phyloP scores from a whole-genome alignment of 768 basidiomycete species.

The Russula virescens region DNA sequence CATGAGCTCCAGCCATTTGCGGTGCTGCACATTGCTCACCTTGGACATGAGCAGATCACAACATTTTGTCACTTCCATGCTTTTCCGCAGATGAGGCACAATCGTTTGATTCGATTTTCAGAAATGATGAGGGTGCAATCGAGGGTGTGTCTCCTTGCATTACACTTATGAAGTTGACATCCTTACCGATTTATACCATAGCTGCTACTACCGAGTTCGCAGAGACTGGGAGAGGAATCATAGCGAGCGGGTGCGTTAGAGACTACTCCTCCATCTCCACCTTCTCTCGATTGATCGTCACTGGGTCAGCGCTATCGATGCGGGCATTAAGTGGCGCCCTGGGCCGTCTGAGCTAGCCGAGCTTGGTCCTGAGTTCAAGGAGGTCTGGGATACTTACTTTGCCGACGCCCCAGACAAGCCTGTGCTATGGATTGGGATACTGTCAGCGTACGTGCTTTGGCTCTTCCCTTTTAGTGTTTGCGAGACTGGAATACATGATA shows the following conservation, averaged over 20 bases:
- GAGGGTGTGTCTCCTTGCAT: conserved; percentile 17
- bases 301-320: conserved; percentile 24
- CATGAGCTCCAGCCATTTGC: background rate
- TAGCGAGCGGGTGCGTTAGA: conserved; percentile 50
- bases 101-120: conserved; percentile 25
- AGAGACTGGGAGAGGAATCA: conserved; percentile 39
- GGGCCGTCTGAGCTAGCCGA: conserved; percentile 23
- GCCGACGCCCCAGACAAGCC: conserved; percentile 27
- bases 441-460: conserved; percentile 19
- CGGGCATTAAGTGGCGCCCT: conserved; percentile 27
- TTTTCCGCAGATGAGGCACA: conserved; percentile 20
- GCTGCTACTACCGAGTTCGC: conserved; percentile 35
- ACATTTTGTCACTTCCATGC: conserved; percentile 18
- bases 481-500: too few species aligned
- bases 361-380: conserved; percentile 27
- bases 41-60: conserved; percentile 17
- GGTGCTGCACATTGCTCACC: conserved; percentile 2
- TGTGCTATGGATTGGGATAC: conserved; percentile 17
- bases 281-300: background rate
- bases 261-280: conserved; percentile 6
- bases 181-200: conserved; percentile 13
- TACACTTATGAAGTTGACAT: background rate
- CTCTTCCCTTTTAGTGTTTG: too few species aligned
- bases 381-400: conserved; percentile 26
- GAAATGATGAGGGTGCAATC: conserved; percentile 19